These are phyloP conservation scores for Amauroascus niger DNA, from an alignment of 2,329 filamentous ascomycete genomes.

Conservation along the genomic window DNA sequence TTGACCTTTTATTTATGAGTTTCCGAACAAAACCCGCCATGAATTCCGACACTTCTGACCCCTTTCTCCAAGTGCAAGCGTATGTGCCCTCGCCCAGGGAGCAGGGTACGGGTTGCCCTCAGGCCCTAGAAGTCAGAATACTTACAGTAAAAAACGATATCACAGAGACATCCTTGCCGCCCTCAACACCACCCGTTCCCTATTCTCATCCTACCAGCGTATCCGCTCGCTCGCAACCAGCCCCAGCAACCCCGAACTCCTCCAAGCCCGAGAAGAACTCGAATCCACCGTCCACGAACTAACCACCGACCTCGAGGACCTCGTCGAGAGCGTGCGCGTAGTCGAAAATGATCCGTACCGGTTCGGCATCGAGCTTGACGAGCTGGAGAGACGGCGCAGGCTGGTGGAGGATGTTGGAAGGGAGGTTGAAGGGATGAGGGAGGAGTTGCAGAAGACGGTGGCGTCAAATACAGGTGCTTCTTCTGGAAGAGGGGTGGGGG, in stretches of 20 bases:
- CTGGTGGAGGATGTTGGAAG: slow-evolving; percentile 82
- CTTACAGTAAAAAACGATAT: slow-evolving; percentile 10
- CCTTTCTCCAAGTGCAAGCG: slow-evolving; percentile 43
- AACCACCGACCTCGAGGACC: slow-evolving; percentile 76
- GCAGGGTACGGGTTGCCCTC: too few relatives aligned
- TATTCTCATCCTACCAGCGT: slow-evolving; percentile 90
- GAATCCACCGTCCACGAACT: slow-evolving; percentile 65
- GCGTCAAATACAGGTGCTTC: slow-evolving; percentile 4
- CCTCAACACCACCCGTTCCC: slow-evolving; percentile 67
- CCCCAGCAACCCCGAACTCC: slow-evolving; percentile 58
- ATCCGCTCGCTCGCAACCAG: slow-evolving; percentile 77
- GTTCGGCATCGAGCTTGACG: slow-evolving; percentile 74
- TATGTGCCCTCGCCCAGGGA: slow-evolving; percentile 20
- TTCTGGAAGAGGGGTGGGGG: slow-evolving; percentile 4
- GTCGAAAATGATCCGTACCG: slow-evolving; percentile 79
- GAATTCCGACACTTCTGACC: slow-evolving; percentile 27
- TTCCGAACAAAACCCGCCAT: slow-evolving; percentile 27
- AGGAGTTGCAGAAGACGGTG: slow-evolving; percentile 56
- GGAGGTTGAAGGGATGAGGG: slow-evolving; percentile 81
- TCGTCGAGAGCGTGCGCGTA: slow-evolving; percentile 74
- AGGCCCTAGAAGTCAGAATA: not conserved
- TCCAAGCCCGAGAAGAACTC: slow-evolving; percentile 62
- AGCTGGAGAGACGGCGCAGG: slow-evolving; percentile 68
- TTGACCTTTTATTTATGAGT: too few relatives aligned
- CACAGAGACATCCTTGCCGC: slow-evolving; percentile 77